Base-by-base conservation (phyloP, 805 yeast species). In the Pichia phayaonensis region DNA sequence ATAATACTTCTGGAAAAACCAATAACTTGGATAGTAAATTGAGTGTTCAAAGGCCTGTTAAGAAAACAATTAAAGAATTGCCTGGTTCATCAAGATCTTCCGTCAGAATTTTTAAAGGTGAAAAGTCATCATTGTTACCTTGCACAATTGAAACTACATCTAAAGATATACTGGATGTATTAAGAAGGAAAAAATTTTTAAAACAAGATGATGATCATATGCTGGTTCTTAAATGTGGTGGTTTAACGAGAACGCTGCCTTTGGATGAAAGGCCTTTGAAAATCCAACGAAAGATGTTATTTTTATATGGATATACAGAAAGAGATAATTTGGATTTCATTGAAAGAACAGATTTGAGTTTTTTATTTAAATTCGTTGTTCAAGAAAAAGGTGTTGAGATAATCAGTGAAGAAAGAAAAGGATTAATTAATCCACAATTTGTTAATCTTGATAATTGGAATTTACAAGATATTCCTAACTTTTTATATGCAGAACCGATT, bases 271-370 rank as follows among this genome's bases (percentile, higher is more conserved):
- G 76, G 53, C 97, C 97, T 0, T 73, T 90, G 40, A 75, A 80
- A 51, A 81, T 87, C 50, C 96, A 90, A 65, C 75, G 84, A 59
- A 84, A 85, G 44, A 66, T 90, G 46, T 65, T 90, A 27, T 70
- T 83, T 51, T 69, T 87, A 40, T 83, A 87, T 61, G 98, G 97
- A 6, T 90, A 85, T 61, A 75, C 78, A 4, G 86, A 83, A 45
- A 73, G 78, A n/a, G 97, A 90, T 62, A 81, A 83, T 47, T 69
- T 89, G 47, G 83, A 81, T 55, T 85, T 81, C 46, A 75, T 90
- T 53, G 96, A 95, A 31, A 74, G 95, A 53, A 90, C 86, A 50
- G 97, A 90, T 66, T 67, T 90, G 54, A 82, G 90, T 46, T 88
- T 82, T 60, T 72, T 90, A 42, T 87, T 90, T 68, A 86, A 88